phyloP scores from a whole-genome alignment of 2,329 filamentous ascomycete species.

The Aspergillus fumigatus region DNA sequence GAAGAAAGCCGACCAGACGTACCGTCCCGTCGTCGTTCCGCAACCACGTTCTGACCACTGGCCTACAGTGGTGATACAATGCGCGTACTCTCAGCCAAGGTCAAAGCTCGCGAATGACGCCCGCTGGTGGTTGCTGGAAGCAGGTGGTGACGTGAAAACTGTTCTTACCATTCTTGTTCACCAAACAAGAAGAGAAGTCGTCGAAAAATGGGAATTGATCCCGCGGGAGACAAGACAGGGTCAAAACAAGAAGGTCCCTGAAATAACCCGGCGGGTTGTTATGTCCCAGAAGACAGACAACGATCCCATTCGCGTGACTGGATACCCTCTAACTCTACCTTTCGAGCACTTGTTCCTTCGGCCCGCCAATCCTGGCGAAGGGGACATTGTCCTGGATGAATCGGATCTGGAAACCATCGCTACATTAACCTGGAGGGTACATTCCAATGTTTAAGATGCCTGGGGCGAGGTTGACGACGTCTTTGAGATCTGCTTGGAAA shows the following conservation, averaged over 20 bases:
- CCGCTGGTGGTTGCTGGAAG: slow-evolving; percentile 1
- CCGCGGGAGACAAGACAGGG: background rate
- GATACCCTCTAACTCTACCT: background rate
- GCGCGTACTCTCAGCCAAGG: background rate
- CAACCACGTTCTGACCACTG: background rate
- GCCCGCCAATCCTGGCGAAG: background rate
- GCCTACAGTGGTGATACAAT: background rate
- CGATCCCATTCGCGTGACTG: background rate
- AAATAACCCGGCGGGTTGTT: background rate
- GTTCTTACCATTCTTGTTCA: background rate
- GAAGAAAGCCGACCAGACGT: background rate
- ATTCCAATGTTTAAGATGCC: background rate
- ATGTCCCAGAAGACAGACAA: background rate
- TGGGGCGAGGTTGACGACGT: no score
- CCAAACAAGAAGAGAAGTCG: background rate
- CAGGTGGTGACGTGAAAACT: background rate
- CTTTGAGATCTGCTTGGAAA: no score
- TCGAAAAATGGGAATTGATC: background rate
- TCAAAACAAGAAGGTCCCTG: background rate
- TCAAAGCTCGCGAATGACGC: background rate
- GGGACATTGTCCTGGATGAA: background rate
- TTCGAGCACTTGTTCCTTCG: background rate
- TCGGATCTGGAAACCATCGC: background rate
- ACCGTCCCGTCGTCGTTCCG: background rate
- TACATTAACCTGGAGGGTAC: background rate